These are phyloP conservation scores for Cardamine resedifolia DNA, from an alignment of 345 rosid genomes.

Conservation along the genomic window DNA sequence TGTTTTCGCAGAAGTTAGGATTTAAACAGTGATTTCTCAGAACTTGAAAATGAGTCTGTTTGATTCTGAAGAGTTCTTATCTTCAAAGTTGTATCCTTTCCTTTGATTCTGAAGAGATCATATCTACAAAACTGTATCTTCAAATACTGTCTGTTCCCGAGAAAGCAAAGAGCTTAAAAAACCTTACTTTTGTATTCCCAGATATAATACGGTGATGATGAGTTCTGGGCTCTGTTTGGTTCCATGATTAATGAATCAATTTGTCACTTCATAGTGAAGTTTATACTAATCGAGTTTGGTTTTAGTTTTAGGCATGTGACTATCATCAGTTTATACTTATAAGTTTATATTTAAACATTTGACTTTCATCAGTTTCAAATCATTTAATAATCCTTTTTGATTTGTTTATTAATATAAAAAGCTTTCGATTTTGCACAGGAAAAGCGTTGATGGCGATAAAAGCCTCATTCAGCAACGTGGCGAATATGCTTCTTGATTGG, in stretches of 20 bases:
- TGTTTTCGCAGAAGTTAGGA: background rate
- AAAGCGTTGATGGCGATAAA: constrained; percentile 75
- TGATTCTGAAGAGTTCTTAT: background rate
- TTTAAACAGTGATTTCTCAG: background rate
- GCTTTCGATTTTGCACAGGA: constrained; percentile 44
- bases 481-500: constrained; percentile 78
- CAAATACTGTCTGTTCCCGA: background rate
- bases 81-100: background rate
- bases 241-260: background rate
- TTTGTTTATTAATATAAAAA: background rate
- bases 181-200: background rate
- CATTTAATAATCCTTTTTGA: constrained; percentile 1
- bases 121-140: background rate
- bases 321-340: no score
- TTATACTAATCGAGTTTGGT: background rate
- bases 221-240: background rate
- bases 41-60: background rate
- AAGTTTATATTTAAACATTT: constrained; percentile 22
- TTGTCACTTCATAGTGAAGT: background rate
- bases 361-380: constrained; percentile 10
- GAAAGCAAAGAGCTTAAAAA: background rate
- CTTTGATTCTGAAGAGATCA: background rate
- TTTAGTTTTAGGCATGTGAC: background rate
- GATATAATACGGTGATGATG: background rate
- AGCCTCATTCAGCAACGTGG: constrained; percentile 72